phyloP scores from a whole-genome alignment of 176 grass and related monocot species.

The Luzula sylvatica region DNA sequence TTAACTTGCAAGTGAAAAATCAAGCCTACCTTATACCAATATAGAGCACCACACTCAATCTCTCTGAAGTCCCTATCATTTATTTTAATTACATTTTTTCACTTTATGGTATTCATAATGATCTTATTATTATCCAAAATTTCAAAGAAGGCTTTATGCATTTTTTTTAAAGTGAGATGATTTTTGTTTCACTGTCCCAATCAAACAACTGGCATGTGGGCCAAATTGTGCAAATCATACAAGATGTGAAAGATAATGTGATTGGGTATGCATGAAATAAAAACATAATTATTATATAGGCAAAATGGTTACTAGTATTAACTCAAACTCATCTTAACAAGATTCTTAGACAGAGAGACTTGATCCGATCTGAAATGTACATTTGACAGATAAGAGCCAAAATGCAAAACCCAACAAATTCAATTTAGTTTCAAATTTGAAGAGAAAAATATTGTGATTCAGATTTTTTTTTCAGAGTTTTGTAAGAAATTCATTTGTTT shows the following conservation, averaged over 20 bases:
- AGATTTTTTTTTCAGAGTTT: too few species aligned
- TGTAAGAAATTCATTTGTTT: too few species aligned
- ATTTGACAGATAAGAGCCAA: conserved; percentile 9
- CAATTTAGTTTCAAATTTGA: background rate
- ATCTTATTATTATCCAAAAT: background rate
- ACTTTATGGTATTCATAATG: background rate
- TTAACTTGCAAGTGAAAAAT: conserved; percentile 17
- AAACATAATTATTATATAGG: conserved; percentile 9
- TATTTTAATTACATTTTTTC: conserved; percentile 8
- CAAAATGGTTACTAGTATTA: background rate
- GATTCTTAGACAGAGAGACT: background rate
- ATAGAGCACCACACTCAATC: conserved; percentile 21
- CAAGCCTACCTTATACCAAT: conserved; percentile 22
- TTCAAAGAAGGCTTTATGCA: too few species aligned
- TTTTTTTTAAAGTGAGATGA: background rate
- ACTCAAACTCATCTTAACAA: conserved; percentile 9
- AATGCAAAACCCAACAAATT: conserved; percentile 2
- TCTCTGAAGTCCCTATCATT: conserved; percentile 13
- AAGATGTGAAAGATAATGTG: conserved; percentile 16
- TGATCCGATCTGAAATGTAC: conserved; percentile 1
- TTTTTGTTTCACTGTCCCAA: conserved; percentile 2
- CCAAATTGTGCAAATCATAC: conserved; percentile 3
- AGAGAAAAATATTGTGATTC: too few species aligned
- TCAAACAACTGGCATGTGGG: conserved; percentile 20
- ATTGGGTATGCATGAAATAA: conserved; percentile 6